Percentiles rank a stretch among this genome's conserved stretches.
Evolutionary conservation across 306 rosid species (phyloP).

Genomic region (Cotoneaster glaucophyllus): DNA sequence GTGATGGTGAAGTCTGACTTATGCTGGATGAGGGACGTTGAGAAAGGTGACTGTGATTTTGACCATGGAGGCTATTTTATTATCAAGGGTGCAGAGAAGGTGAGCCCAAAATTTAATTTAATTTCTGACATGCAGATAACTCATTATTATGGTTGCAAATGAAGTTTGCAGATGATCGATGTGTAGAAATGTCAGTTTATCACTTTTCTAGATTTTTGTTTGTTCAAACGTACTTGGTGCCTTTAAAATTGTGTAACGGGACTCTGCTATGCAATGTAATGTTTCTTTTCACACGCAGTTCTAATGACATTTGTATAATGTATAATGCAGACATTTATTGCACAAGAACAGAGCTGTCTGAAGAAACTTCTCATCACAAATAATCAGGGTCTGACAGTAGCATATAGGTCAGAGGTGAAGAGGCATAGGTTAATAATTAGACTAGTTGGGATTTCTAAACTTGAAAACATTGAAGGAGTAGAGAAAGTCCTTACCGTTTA

Average conservation of each 20-base stretch:
- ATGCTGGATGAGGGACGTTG: conserved; percentile 74
- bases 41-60: conserved; percentile 75
- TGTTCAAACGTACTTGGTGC: background rate
- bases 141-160: background rate
- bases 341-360: conserved; percentile 72
- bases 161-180: background rate
- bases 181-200: background rate
- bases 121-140: background rate
- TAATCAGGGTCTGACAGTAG: conserved; percentile 55
- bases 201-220: background rate
- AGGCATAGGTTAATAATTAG: conserved; percentile 67
- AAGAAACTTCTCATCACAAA: conserved; percentile 71
- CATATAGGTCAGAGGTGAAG: conserved; percentile 62
- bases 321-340: conserved; percentile 72
- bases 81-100: conserved; percentile 94
- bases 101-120: conserved; percentile 18
- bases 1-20: conserved; percentile 91
- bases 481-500: conserved; percentile 65
- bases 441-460: conserved; percentile 38
- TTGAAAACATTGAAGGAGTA: conserved; percentile 53
- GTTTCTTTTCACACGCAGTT: background rate
- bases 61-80: conserved; percentile 91
- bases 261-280: background rate
- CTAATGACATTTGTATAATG: conserved; percentile 7
- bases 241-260: background rate